These are phyloP conservation scores for Acacia acuminata DNA, from an alignment of 306 rosid genomes.

Conservation along the genomic window DNA sequence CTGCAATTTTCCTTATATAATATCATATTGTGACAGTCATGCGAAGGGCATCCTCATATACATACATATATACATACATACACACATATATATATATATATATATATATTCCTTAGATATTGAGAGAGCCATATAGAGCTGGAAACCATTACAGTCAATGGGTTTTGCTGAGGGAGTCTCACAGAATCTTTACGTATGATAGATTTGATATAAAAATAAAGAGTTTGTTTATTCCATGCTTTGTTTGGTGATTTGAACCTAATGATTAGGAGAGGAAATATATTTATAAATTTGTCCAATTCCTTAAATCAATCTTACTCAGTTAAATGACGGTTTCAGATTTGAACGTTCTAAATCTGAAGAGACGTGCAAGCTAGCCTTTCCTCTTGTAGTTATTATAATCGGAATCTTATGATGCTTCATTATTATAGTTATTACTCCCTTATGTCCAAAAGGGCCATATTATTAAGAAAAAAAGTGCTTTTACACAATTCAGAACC, in stretches of 20 bases:
- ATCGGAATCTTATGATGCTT: not conserved
- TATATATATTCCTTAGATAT: not conserved
- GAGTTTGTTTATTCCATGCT: not conserved
- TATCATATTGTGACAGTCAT: conserved; percentile 35
- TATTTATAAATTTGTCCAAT: not conserved
- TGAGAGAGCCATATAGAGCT: not conserved
- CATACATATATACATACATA: no score
- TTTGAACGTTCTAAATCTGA: not conserved
- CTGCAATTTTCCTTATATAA: not conserved
- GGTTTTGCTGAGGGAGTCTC: conserved; percentile 18
- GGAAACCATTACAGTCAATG: conserved; percentile 16
- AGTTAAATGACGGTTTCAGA: not conserved
- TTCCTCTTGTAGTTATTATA: not conserved
- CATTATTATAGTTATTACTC: not conserved
- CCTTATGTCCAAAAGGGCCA: not conserved
- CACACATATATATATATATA: no score
- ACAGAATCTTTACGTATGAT: not conserved
- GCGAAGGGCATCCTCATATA: conserved; percentile 32
- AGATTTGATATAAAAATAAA: not conserved
- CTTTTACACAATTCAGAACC: no score
- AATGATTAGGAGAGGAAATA: not conserved
- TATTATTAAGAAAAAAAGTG: no score
- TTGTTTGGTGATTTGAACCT: not conserved
- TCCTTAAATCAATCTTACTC: not conserved
- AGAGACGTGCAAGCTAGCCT: not conserved